Conservation (phyloP, 2,329 filamentous ascomycete genomes). For the Trichoderma afroharzianum region DNA sequence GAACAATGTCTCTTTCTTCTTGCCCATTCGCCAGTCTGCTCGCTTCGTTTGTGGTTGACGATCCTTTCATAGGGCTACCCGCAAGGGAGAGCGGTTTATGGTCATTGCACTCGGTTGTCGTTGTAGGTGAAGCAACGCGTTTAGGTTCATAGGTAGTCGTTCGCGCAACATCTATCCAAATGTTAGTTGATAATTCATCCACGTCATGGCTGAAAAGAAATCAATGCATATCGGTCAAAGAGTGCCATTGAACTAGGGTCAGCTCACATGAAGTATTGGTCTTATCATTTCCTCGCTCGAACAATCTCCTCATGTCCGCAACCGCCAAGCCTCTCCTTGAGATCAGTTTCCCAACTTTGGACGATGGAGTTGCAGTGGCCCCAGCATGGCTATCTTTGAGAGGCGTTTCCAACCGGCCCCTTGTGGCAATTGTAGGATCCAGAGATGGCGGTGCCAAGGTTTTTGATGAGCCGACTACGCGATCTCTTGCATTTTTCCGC, state of each 20-base stretch:
- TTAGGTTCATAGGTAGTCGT: constrained; percentile 1
- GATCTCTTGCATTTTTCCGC: neutral
- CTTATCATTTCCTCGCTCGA: constrained; percentile 19
- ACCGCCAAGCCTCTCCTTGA: constrained; percentile 20
- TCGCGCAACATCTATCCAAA: neutral
- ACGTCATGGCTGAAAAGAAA: neutral
- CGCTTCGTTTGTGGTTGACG: neutral
- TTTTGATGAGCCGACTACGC: neutral
- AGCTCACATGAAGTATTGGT: neutral
- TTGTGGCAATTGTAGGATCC: neutral
- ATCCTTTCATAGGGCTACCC: neutral
- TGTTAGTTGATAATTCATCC: neutral
- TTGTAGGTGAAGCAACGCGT: neutral
- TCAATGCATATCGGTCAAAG: neutral
- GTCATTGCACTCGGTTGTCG: neutral
- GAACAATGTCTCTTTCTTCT: neutral
- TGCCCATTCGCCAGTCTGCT: neutral
- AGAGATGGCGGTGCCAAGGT: neutral
- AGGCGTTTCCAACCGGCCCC: neutral
- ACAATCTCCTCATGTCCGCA: constrained; percentile 25
- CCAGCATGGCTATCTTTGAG: neutral
- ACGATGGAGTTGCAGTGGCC: neutral
- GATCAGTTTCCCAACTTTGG: neutral
- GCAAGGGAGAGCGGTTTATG: neutral
- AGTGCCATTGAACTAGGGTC: too few relatives aligned